These are phyloP conservation scores for Porcisia hertigi DNA, from an alignment of 208 protist genomes.

Conservation along the genomic window DNA sequence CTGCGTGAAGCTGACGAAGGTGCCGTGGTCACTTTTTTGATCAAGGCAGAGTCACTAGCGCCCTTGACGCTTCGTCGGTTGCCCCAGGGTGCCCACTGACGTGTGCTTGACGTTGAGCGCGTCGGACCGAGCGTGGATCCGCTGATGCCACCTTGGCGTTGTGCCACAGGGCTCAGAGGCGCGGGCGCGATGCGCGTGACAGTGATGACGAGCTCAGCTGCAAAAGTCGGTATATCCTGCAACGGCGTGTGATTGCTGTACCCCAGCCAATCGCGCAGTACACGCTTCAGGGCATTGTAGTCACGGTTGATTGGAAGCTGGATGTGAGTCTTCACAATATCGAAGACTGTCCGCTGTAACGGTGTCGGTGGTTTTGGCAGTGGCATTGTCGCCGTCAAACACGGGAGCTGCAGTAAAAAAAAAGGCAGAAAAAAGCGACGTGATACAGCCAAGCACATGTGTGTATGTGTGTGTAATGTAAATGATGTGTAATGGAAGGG, in stretches of 20 bases:
- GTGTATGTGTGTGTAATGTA: not conserved
- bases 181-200: constrained; percentile 23
- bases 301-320: constrained; percentile 54
- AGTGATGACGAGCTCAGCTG: constrained; percentile 54
- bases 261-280: constrained; percentile 66
- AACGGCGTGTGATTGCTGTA: constrained; percentile 60
- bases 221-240: constrained; percentile 54
- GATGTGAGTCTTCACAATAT: constrained; percentile 68
- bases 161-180: not conserved
- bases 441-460: not conserved
- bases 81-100: constrained; percentile 5
- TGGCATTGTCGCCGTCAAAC: not conserved
- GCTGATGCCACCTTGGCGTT: not conserved
- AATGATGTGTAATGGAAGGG: too few relatives aligned
- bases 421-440: not conserved
- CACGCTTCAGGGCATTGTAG: constrained; percentile 51
- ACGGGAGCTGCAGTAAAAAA: not conserved
- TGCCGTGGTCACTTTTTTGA: too few relatives aligned
- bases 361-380: not conserved
- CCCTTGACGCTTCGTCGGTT: not conserved
- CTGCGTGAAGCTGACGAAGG: not conserved
- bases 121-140: not conserved
- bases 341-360: constrained; percentile 20
- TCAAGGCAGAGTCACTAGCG: not conserved
- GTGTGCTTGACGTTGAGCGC: not conserved